Base-by-base conservation (phyloP, 2,329 filamentous ascomycete genomes). In the Neobulgaria alba region DNA sequence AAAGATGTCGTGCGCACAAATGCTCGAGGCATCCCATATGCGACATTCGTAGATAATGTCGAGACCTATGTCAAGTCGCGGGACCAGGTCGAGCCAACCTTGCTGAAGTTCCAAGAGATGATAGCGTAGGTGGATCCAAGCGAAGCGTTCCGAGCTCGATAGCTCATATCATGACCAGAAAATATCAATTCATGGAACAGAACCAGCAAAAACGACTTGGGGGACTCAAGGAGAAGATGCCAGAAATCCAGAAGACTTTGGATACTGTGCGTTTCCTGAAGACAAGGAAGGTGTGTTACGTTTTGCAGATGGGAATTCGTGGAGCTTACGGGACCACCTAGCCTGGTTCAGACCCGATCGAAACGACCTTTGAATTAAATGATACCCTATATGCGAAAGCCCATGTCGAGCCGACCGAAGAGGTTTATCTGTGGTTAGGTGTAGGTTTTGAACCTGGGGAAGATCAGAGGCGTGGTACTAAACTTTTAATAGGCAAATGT, bases 111-210 rank as follows among this genome's bases (percentile, higher is more conserved):
- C 62, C 85, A 90, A 61, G 86, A 93, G 69, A 92, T 93, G 85
- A 93, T 93, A 52, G 86, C 85, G 85, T 92, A 72, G 56, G 39
- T 20, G 23, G 16, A 32, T 31, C 15, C 14, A 5, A 9, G 21
- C 10, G n/a, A 5, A 15, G 33, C 5, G 3, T 31, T 14, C 10
- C 14, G 29, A 3, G 5, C 16, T 23, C n/a, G 23, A 17, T 41
- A 19, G 48, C 49, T 49, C 30, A 54, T 48, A 33, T 15, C 50
- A 64, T 65, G 57, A 60, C 62, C 60, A 94, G 88, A 55, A 98
- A 98, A 73, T 98, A 98, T 69, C 92, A 96, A 64, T 98, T 96
- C 67, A 98, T 98, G 92, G 88, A 96, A 67, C 72, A 83, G 61
- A 96, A 95, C 64, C 85, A 92, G 44, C 83, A 94, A 63, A 76